Evolutionary conservation across 2,329 filamentous ascomycete species (phyloP).

Genomic region (Penicillium sp.): DNA sequence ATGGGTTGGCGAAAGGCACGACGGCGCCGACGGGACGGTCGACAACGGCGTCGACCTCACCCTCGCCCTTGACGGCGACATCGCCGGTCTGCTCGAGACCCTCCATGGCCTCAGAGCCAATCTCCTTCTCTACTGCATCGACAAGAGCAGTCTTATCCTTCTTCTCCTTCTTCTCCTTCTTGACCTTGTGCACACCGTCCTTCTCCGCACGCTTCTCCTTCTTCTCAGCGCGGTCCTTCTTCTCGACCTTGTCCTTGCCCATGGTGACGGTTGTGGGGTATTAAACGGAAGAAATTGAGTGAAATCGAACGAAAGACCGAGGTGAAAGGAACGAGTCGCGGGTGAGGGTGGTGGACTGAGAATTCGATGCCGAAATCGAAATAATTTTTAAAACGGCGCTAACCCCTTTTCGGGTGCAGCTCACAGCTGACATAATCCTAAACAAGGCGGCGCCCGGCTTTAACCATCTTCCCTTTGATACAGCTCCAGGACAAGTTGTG

Average conservation of each 20-base stretch:
- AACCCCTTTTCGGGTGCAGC: constrained; percentile 5
- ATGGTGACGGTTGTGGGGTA: constrained; percentile 27
- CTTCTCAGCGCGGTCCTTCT: constrained; percentile 39
- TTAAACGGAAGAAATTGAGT: constrained; percentile 10
- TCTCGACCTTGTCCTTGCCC: constrained; percentile 41
- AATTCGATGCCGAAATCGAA: constrained; percentile 11
- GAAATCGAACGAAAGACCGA: constrained; percentile 12
- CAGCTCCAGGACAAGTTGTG: background rate
- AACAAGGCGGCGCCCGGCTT: constrained; percentile 3
- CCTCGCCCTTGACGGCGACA: constrained; percentile 18
- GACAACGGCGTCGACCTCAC: constrained; percentile 22
- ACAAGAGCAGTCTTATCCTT: constrained; percentile 34
- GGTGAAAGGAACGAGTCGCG: constrained; percentile 17
- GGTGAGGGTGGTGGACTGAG: constrained; percentile 15
- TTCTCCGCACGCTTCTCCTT: constrained; percentile 40
- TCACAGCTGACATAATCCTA: constrained; percentile 3
- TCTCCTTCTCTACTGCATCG: constrained; percentile 36
- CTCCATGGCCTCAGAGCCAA: constrained; percentile 31
- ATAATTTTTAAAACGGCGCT: constrained; percentile 13
- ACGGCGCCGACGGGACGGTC: constrained; percentile 39
- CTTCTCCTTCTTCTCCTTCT: constrained; percentile 43
- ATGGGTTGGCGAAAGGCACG: constrained; percentile 44
- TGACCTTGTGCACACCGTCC: constrained; percentile 39
- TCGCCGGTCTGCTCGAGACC: constrained; percentile 26
- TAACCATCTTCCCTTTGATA: constrained; percentile 9